phyloP scores from a whole-genome alignment of 257 asterid genomes.

The Primulina eburnea region DNA sequence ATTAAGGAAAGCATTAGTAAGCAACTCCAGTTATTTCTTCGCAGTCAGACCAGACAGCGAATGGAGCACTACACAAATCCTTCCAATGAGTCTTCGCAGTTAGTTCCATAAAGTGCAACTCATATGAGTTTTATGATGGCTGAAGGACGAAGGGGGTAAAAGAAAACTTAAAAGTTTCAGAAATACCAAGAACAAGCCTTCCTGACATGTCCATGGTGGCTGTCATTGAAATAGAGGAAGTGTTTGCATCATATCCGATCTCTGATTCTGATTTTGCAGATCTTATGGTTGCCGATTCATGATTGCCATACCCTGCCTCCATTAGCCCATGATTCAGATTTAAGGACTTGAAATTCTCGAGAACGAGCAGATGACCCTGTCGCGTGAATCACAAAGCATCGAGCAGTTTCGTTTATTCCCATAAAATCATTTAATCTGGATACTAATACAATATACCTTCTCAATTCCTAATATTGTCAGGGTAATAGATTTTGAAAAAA shows the following conservation, averaged over 20 bases:
- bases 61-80: background rate
- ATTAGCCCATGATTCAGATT: constrained; percentile 90
- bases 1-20: background rate
- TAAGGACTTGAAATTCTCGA: constrained; percentile 67
- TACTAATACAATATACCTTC: background rate
- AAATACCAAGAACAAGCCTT: constrained; percentile 76
- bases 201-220: constrained; percentile 88
- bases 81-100: no score
- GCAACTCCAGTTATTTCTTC: constrained; percentile 6
- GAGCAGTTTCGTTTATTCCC: constrained; percentile 1
- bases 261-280: constrained; percentile 35
- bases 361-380: constrained; percentile 88
- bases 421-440: background rate
- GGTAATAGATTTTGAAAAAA: constrained; percentile 16
- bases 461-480: background rate
- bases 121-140: background rate
- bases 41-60: background rate
- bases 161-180: constrained; percentile 9
- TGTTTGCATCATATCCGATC: constrained; percentile 42
- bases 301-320: constrained; percentile 84
- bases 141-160: background rate
- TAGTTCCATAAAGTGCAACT: background rate
- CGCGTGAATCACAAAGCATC: constrained; percentile 25
- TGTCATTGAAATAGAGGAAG: constrained; percentile 81
- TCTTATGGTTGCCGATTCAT: constrained; percentile 53